Evolutionary conservation across 257 asterid genomes (phyloP), one percentile per base, ranked within the genome.

Genomic region (Echium plantagineum): DNA sequence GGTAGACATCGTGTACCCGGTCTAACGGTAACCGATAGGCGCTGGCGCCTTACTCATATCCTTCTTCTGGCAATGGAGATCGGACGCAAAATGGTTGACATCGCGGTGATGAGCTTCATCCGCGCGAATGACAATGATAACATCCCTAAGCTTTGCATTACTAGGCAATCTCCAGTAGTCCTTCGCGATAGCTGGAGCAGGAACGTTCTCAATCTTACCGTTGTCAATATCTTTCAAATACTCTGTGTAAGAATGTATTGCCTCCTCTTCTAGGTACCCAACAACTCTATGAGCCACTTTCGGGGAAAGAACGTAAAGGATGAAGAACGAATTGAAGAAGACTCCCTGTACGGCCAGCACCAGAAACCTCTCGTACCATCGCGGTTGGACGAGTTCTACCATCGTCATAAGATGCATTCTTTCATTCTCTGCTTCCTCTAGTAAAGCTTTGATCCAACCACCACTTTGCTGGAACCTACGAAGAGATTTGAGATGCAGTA

Each of bases 91-190:
- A 61, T 84, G 94, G 62, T 84, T 84, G 21, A 84, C 78, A 60
- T 84, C 94, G 5, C 94, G 85, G 66, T 84, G 94, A 64, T 84
- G 94, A 5, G 94, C 94, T 75, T 84, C 94, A 28, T 84, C 94
- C 16, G 94, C 94, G 52, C 89, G 62, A 13, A 84, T 77, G 12
- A 84, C 94, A 48, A 75, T 73, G 30, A 84, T 77, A 6, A 84
- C 94, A 57, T 84, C 89, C 18, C 68, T 79, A 12, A 84, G 74
- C 7, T 88, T 84, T 19, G 93, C 51, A 15, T 68, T 58, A 0
- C 67, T 53, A 17, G 88, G 81, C 71, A 84, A 26, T 6, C 79
- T 74, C 88, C 93, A 84, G 67, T 84, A 84, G 5, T 84, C 93
- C 28, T 81, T 67, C 18, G 94, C 89, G 15, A 84, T 84, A 2